Percentiles rank a stretch among this genome's conserved stretches.
phyloP scores from a whole-genome alignment of 179 eudicot species.

The Vitellaria paradoxa region DNA sequence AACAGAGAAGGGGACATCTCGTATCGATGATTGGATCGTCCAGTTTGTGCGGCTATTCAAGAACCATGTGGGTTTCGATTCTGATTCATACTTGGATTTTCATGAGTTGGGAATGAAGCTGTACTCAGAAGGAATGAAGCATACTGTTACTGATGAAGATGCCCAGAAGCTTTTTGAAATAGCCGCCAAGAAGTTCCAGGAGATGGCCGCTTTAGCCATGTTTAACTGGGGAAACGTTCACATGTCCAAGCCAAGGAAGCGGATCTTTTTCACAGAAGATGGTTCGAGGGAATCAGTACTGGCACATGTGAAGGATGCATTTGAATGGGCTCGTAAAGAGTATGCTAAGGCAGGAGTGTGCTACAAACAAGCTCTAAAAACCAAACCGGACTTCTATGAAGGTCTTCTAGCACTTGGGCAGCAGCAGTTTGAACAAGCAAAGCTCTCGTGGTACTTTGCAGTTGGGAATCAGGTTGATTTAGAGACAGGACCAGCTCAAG shows the following conservation, averaged over 20 bases:
- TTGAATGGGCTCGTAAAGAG: constrained; percentile 80
- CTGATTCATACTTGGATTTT: constrained; percentile 74
- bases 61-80: constrained; percentile 83
- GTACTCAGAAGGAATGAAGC: constrained; percentile 86
- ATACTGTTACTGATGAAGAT: constrained; percentile 70
- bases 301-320: constrained; percentile 49
- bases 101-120: constrained; percentile 85
- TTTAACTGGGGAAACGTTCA: constrained; percentile 96
- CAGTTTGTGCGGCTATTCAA: constrained; percentile 81
- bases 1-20: constrained; percentile 29
- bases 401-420: constrained; percentile 77
- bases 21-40: constrained; percentile 72
- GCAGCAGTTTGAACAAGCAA: constrained; percentile 87
- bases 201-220: constrained; percentile 85
- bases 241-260: constrained; percentile 76
- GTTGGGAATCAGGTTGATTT: constrained; percentile 43
- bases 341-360: constrained; percentile 55
- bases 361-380: constrained; percentile 70
- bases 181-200: constrained; percentile 78
- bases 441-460: constrained; percentile 71
- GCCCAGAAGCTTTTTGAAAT: constrained; percentile 77
- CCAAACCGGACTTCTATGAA: constrained; percentile 81
- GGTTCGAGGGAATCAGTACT: constrained; percentile 39
- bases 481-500: constrained; percentile 38
- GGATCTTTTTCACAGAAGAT: constrained; percentile 47